Base-by-base conservation (phyloP, 495 filamentous ascomycete genomes). In the Aspergillus nidulans region DNA sequence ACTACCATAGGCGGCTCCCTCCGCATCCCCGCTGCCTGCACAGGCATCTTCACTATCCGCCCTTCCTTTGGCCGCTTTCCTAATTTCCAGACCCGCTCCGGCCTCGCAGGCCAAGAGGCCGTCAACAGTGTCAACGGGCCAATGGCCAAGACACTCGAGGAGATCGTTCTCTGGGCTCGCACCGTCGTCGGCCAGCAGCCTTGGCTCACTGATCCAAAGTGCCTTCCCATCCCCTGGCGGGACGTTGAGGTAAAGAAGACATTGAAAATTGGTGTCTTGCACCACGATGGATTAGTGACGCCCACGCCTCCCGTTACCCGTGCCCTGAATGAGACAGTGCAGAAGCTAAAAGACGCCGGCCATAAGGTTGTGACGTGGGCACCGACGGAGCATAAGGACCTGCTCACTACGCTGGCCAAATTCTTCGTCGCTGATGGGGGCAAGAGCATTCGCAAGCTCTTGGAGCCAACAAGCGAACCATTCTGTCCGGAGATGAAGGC, bases 401-500 rank as follows among this genome's bases (percentile, higher is more conserved):
- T 55, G 10, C 18, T 44, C 1, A 7, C 6, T 6, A 28, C 19
- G 3, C 24, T 55, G 0, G 21, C 43, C 15, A 9, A 7, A 8
- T 48, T 55, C 43, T 55, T 55, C 15, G 52, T 55, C 13, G 43
- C 52, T 3, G 52, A 55, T 24, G 52, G 52, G 3, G 52, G 52
- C 0, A 48, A 55, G 23, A 41, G 32, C 4, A 44, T 55, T 1
- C 20, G 32, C 3, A 64, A 69, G 46, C 65, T 78, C 16, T 61
- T 81, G 1, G 71, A 74, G 18, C 45, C 59, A 9, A 75, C 70
- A 1, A 56, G 60, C 6, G 80, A 82, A 58, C 78, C 79, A 0
- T 59, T 81, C 9, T 73, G 67, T 1, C 67, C 75, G 13, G 82
- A 80, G 78, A 71, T 82, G 12, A 36, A 47, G 6, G 55, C 57